A percentile compares a stretch with the other conserved stretches of the same genome.
Evolutionary conservation across 768 basidiomycete genomes (phyloP).

Genomic region (Hebeloma cylindrosporum): DNA sequence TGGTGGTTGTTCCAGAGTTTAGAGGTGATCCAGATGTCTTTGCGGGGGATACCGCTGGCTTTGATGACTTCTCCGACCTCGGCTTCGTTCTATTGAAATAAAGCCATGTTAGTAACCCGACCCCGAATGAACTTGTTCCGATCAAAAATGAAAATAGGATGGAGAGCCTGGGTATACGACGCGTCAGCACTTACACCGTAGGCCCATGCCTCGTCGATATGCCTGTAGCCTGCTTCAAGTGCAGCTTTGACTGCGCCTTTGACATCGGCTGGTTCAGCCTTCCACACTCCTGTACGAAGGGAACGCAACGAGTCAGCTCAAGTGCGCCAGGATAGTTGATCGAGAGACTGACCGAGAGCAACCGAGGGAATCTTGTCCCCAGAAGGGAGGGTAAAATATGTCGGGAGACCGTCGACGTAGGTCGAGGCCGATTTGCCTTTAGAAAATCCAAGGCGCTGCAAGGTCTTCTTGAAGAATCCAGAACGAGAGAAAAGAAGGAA

Average conservation of each 20-base stretch:
- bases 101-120: too few species aligned
- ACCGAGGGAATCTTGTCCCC: constrained; percentile 69
- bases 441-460: constrained; percentile 8
- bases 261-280: too few species aligned
- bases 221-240: constrained; percentile 61
- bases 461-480: neutral
- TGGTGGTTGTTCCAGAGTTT: constrained; percentile 84
- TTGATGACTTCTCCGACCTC: constrained; percentile 66
- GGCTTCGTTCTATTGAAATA: constrained; percentile 67
- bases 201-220: constrained; percentile 74
- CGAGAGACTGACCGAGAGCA: constrained; percentile 39
- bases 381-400: constrained; percentile 59
- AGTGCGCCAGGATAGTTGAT: neutral
- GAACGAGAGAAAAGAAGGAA: constrained; percentile 5
- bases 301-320: too few species aligned
- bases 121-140: too few species aligned
- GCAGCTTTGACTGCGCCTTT: too few species aligned
- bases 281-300: too few species aligned
- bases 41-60: constrained; percentile 58
- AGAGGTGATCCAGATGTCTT: constrained; percentile 69
- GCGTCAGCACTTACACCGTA: constrained; percentile 61
- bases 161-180: too few species aligned
- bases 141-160: too few species aligned
- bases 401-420: constrained; percentile 32
- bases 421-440: constrained; percentile 7